A percentile compares a stretch with the other conserved stretches of the same genome.
Evolutionary conservation across 768 basidiomycete genomes (phyloP).

Genomic region (Boletellus ananas): DNA sequence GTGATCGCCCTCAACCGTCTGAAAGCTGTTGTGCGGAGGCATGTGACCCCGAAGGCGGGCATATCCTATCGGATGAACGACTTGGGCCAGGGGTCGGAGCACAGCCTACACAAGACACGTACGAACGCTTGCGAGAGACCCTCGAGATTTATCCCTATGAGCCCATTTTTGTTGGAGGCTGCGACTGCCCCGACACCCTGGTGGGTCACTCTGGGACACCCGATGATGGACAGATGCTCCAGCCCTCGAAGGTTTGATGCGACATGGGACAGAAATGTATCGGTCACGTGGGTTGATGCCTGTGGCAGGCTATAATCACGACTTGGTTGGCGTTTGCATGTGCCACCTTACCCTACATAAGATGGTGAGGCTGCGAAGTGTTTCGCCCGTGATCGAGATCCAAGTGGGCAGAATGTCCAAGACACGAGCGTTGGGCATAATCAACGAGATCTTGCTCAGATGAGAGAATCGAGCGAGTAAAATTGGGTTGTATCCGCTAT

Average conservation of each 20-base stretch:
- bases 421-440: constrained; percentile 67
- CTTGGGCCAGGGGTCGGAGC: constrained; percentile 1
- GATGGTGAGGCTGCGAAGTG: constrained; percentile 56
- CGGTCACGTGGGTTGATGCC: constrained; percentile 58
- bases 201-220: constrained; percentile 68
- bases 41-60: constrained; percentile 39
- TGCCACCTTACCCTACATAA: constrained; percentile 58
- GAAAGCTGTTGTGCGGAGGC: constrained; percentile 36
- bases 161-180: constrained; percentile 40
- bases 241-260: constrained; percentile 48
- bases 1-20: constrained; percentile 52
- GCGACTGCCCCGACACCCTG: constrained; percentile 52
- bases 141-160: constrained; percentile 58
- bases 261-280: constrained; percentile 47
- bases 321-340: not conserved
- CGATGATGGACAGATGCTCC: constrained; percentile 57
- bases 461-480: constrained; percentile 48
- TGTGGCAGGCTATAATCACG: constrained; percentile 22
- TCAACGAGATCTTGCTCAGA: constrained; percentile 57
- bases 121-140: constrained; percentile 61
- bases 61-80: constrained; percentile 44
- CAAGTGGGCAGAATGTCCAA: constrained; percentile 48
- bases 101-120: constrained; percentile 15
- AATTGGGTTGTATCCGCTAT: constrained; percentile 43
- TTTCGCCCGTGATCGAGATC: constrained; percentile 42